A percentile compares a stretch with the other conserved stretches of the same genome.
Conservation (phyloP, 305 asterid species). For the Rubia peregrina region DNA sequence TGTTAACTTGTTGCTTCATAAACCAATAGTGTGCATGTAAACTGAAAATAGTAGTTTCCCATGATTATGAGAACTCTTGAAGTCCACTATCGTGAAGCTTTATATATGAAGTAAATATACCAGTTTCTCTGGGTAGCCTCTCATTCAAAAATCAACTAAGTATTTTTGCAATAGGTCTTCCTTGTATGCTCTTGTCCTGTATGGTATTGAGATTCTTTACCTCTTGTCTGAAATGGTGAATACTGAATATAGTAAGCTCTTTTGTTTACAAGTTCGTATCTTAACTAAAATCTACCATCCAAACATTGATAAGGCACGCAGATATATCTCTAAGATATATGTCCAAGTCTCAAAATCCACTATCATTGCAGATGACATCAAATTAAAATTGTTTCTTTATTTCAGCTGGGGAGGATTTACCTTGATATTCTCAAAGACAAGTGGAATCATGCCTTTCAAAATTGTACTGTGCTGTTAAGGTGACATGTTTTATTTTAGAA, state of each 20-base stretch:
- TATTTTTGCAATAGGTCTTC: not conserved
- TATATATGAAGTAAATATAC: not conserved
- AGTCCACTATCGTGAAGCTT: not conserved
- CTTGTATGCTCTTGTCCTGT: not conserved
- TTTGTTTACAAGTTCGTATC: constrained; percentile 75
- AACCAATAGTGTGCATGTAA: too few species aligned
- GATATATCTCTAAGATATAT: not conserved
- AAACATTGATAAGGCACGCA: constrained; percentile 84
- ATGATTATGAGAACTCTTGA: not conserved
- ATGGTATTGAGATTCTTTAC: not conserved
- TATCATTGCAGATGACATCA: not conserved
- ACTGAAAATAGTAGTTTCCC: too few species aligned
- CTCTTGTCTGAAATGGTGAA: not conserved
- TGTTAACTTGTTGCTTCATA: not conserved
- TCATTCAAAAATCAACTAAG: not conserved
- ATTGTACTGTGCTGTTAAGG: constrained; percentile 91
- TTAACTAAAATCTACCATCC: constrained; percentile 98
- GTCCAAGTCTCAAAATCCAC: too few species aligned
- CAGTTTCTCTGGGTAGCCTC: not conserved
- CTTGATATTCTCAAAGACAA: constrained; percentile 96
- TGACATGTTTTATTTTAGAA: constrained; percentile 19
- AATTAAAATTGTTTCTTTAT: constrained; percentile 11
- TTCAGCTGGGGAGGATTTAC: constrained; percentile 95
- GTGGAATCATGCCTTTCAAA: constrained; percentile 98
- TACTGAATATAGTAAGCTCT: not conserved